Evolutionary conservation across 2,329 filamentous ascomycete genomes (phyloP).

Genomic region (Colletotrichum acutatum): DNA sequence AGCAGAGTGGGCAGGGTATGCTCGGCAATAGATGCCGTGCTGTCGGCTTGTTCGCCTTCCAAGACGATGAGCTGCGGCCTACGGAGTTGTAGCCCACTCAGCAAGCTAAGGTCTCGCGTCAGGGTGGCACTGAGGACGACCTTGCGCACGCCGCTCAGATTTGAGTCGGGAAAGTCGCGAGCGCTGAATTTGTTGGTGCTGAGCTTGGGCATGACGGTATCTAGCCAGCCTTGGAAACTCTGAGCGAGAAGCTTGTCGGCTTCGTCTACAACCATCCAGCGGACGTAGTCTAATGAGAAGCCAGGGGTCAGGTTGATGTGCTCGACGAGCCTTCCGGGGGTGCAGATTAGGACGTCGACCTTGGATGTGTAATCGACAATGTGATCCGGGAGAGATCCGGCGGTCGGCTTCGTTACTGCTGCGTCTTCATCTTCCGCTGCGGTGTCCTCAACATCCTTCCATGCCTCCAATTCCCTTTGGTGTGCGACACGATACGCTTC

Average conservation of each 20-base stretch:
- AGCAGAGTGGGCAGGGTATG: conserved; percentile 71
- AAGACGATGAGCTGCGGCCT: conserved; percentile 82
- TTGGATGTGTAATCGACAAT: conserved; percentile 75
- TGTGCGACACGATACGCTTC: conserved; percentile 62
- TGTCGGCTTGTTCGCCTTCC: conserved; percentile 59
- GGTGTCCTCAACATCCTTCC: conserved; percentile 55
- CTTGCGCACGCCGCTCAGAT: conserved; percentile 73
- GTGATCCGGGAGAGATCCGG: conserved; percentile 64
- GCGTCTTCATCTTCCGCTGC: conserved; percentile 55
- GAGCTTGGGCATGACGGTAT: conserved; percentile 74
- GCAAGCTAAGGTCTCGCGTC: conserved; percentile 84
- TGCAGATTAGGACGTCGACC: conserved; percentile 90
- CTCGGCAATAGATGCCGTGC: conserved; percentile 55
- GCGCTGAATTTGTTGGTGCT: conserved; percentile 59
- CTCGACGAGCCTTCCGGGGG: conserved; percentile 90
- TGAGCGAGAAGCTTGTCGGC: conserved; percentile 92
- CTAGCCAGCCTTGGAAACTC: conserved; percentile 92
- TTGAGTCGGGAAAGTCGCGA: conserved; percentile 64
- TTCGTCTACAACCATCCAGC: conserved; percentile 94
- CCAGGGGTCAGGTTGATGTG: conserved; percentile 87
- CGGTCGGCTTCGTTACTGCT: conserved; percentile 39
- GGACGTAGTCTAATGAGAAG: conserved; percentile 80
- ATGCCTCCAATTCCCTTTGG: conserved; percentile 49
- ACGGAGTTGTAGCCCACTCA: conserved; percentile 77
- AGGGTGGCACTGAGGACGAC: conserved; percentile 92